Base-by-base conservation (phyloP, 345 rosid genomes). In the Stellera chamaejasme region DNA sequence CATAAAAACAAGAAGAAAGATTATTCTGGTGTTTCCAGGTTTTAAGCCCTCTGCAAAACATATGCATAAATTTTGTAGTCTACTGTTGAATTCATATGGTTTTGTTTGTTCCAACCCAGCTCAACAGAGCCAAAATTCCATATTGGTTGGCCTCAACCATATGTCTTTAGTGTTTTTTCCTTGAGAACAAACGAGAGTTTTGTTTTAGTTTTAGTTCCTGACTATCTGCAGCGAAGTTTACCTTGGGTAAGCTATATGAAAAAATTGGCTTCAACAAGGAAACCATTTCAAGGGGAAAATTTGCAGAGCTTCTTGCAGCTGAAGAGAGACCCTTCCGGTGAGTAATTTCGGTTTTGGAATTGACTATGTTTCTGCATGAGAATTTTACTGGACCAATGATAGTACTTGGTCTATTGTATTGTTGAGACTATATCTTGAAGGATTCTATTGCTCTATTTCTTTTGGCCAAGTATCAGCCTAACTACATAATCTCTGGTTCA, bases 211-310 rank as follows among this genome's bases (percentile, higher is more conserved):
- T 27, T 66, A 43, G 19, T 27, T 16, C 44, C 55, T n/a, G 8
- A 7, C 32, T 52, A 43, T 58, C 66, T 65, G 61, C 65, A 88
- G 98, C 89, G 58, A 92, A 82, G 76, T 77, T 88, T 72, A 88
- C 82, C 62, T 71, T 88, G 68, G 93, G 79, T 10, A 88, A 88
- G 66, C 72, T 92, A 43, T 92, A 88, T 64, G 93, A 92, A 68
- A 88, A 81, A 60, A 79, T 92, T 63, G 98, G 98, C 55, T 88
- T 84, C 79, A 86, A 72, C 76, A 88, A 92, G 69, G 96, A 92
- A 82, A 79, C 84, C 68, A 78, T 92, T 65, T 92, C 98, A 68
- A 74, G 95, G 69, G 98, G 98, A 63, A 84, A 58, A 75, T 92
- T 75, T 72, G 90, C 96, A 13, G 98, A 92, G 77, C 83, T 92